Conservation (phyloP, 129 eudicot species). For the Centella asiatica region DNA sequence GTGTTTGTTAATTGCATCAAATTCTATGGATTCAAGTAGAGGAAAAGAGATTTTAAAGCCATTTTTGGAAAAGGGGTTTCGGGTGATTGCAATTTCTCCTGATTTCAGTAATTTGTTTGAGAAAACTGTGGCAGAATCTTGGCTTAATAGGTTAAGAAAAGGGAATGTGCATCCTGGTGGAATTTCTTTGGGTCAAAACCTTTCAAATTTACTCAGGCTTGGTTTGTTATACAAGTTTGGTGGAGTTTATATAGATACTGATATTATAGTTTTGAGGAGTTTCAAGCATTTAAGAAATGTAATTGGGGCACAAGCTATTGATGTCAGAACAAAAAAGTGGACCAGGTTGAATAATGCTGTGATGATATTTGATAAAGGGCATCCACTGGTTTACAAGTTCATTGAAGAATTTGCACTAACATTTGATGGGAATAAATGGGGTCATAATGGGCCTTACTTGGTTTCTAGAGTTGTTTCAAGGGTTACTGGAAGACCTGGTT, state of each 20-base stretch:
- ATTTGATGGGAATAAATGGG: constrained; percentile 96
- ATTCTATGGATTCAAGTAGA: constrained; percentile 55
- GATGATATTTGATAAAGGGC: constrained; percentile 85
- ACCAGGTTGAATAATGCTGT: constrained; percentile 85
- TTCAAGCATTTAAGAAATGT: constrained; percentile 46
- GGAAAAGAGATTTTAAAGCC: constrained; percentile 58
- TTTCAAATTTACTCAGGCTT: constrained; percentile 79
- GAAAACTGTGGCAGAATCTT: constrained; percentile 63
- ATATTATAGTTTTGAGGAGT: constrained; percentile 55
- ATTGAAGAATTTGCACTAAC: constrained; percentile 86
- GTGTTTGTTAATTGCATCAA: constrained; percentile 65
- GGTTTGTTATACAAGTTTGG: constrained; percentile 79
- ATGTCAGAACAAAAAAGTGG: constrained; percentile 58
- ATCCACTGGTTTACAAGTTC: constrained; percentile 74
- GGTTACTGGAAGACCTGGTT: constrained; percentile 43
- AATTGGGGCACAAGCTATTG: constrained; percentile 81
- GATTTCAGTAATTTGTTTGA: constrained; percentile 64
- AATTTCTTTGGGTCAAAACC: constrained; percentile 76
- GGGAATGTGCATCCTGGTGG: constrained; percentile 63
- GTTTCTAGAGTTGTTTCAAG: constrained; percentile 85
- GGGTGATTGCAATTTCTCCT: constrained; percentile 60
- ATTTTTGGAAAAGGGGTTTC: constrained; percentile 47
- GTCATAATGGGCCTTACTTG: constrained; percentile 93
- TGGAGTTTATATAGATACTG: constrained; percentile 82
- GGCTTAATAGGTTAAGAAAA: constrained; percentile 40